A percentile compares a stretch with the other conserved stretches of the same genome.
These are phyloP conservation scores for Neobulgaria alba DNA, from an alignment of 2,329 filamentous ascomycete genomes.

Conservation along the genomic window DNA sequence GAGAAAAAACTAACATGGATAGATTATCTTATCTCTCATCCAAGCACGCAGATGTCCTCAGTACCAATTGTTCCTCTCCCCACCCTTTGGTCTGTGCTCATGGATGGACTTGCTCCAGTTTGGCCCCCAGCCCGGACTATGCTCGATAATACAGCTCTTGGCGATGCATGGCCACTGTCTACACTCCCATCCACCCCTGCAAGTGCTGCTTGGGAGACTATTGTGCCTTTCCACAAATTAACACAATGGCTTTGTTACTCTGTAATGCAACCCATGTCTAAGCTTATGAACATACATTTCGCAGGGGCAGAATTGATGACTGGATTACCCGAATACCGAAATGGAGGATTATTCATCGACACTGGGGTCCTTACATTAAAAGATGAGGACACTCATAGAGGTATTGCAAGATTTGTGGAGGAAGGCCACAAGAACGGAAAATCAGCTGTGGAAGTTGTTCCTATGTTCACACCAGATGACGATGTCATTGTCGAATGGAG, in stretches of 20 bases:
- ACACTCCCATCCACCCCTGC: conserved; percentile 54
- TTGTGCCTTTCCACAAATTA: conserved; percentile 87
- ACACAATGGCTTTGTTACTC: conserved; percentile 95
- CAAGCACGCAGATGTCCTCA: conserved; percentile 79
- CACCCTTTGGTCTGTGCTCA: conserved; percentile 83
- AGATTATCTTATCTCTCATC: conserved; percentile 92
- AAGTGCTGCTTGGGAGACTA: conserved; percentile 65
- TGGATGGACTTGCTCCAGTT: conserved; percentile 76
- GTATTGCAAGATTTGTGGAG: conserved; percentile 58
- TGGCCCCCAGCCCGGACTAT: conserved; percentile 84
- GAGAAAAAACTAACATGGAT: conserved; percentile 17
- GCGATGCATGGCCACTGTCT: conserved; percentile 88
- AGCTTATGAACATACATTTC: conserved; percentile 71
- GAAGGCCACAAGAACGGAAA: conserved; percentile 66
- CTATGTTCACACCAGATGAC: conserved; percentile 63
- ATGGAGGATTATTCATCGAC: conserved; percentile 81
- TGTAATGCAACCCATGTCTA: conserved; percentile 84
- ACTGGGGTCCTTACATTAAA: conserved; percentile 75
- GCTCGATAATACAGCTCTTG: conserved; percentile 78
- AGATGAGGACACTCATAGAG: conserved; percentile 57
- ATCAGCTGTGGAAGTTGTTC: conserved; percentile 64
- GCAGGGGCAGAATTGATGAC: conserved; percentile 75
- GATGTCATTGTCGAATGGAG: conserved; percentile 77
- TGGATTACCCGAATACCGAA: conserved; percentile 84
- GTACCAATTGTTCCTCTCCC: conserved; percentile 80